Evolutionary conservation across 768 basidiomycete genomes (phyloP).

Genomic region (Rubroboletus satanas): DNA sequence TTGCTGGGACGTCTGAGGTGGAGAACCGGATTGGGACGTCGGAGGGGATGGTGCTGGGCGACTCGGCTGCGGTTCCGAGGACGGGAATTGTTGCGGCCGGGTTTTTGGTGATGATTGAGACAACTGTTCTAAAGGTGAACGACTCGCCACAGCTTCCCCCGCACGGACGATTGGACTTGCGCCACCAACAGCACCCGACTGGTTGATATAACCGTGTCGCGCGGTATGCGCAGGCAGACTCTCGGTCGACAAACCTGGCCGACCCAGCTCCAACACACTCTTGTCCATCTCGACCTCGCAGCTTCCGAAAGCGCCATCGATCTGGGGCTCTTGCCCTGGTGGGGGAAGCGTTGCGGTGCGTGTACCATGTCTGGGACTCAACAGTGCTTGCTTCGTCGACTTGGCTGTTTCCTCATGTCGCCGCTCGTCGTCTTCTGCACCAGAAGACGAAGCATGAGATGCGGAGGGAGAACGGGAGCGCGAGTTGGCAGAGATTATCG

Average conservation of each 20-base stretch:
- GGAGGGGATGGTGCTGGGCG: conserved; percentile 27
- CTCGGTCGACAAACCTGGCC: conserved; percentile 76
- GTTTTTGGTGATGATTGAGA: conserved; percentile 5
- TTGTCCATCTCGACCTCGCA: conserved; percentile 53
- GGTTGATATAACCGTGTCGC: not conserved
- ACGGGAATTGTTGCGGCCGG: conserved; percentile 6
- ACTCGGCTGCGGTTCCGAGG: conserved; percentile 20
- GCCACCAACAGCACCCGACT: not conserved
- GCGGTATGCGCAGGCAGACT: conserved; percentile 40
- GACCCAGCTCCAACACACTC: conserved; percentile 70
- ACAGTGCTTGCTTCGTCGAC: conserved; percentile 16
- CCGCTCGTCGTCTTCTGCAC: conserved; percentile 21
- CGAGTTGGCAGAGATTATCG: conserved; percentile 16
- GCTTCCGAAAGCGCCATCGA: not conserved
- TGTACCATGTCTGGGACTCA: conserved; percentile 22
- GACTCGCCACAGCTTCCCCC: not conserved
- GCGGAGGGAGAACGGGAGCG: conserved; percentile 18
- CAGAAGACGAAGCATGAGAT: conserved; percentile 16
- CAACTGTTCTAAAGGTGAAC: conserved; percentile 1
- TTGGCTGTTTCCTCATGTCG: conserved; percentile 23
- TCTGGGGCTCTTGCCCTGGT: conserved; percentile 1
- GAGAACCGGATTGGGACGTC: conserved; percentile 9
- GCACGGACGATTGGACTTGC: not conserved
- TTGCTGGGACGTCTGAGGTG: not conserved
- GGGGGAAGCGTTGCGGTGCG: conserved; percentile 35